phyloP scores from a whole-genome alignment of 768 basidiomycete species.

The Aureoboletus auriporus region DNA sequence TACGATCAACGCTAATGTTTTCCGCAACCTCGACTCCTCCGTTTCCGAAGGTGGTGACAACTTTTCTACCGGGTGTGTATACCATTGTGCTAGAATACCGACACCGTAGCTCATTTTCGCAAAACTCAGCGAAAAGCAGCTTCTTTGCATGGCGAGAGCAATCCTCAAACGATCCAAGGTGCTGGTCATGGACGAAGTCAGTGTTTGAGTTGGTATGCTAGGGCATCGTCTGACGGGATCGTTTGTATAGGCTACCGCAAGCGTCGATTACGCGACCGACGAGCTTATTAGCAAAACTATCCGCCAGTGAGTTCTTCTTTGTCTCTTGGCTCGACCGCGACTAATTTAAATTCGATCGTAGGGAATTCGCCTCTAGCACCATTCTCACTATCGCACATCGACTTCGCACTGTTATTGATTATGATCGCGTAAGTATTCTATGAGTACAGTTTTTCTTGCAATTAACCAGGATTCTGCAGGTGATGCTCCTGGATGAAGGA shows the following conservation, averaged over 20 bases:
- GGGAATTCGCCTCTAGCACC: constrained; percentile 76
- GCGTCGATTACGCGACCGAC: constrained; percentile 85
- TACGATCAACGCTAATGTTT: constrained; percentile 66
- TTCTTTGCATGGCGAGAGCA: constrained; percentile 87
- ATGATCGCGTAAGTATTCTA: constrained; percentile 60
- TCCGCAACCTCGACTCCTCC: constrained; percentile 67
- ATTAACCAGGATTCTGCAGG: constrained; percentile 35
- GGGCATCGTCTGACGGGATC: not conserved
- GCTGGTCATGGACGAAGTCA: constrained; percentile 81
- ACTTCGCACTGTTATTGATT: constrained; percentile 77
- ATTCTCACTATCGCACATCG: constrained; percentile 83
- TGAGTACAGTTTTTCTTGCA: constrained; percentile 2
- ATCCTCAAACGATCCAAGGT: constrained; percentile 76
- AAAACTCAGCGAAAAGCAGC: constrained; percentile 62
- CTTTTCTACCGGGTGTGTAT: constrained; percentile 73
- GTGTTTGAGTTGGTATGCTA: constrained; percentile 10
- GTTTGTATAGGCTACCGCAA: constrained; percentile 56
- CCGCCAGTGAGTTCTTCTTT: constrained; percentile 51
- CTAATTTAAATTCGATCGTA: constrained; percentile 24
- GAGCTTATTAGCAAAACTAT: constrained; percentile 83
- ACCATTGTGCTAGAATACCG: not conserved
- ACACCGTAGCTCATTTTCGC: constrained; percentile 1
- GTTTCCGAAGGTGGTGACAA: constrained; percentile 88
- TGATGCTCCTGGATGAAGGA: constrained; percentile 77
- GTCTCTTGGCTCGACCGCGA: not conserved